Conservation (phyloP, 208 protist genomes). For the Crithidia sp. region DNA sequence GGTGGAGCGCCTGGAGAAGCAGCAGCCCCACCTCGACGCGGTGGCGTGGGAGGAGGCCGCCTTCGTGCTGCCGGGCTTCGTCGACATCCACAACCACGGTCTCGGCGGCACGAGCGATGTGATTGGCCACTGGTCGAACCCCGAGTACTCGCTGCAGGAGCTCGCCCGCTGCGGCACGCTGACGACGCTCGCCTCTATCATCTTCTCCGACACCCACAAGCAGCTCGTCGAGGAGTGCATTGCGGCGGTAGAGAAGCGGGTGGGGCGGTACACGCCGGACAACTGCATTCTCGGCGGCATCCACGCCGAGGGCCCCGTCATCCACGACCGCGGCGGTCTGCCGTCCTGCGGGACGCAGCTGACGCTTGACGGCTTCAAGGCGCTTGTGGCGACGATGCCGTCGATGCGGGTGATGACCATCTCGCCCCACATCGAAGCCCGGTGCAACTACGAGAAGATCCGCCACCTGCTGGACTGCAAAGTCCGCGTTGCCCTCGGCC, state of each 20-base stretch:
- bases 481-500: conserved; percentile 59
- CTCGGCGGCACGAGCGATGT: conserved; percentile 66
- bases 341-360: conserved; percentile 46
- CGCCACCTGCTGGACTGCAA: conserved; percentile 45
- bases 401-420: conserved; percentile 78
- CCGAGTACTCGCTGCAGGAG: conserved; percentile 64
- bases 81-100: conserved; percentile 84
- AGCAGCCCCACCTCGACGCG: conserved; percentile 15
- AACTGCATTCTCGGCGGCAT: conserved; percentile 71
- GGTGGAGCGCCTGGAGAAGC: conserved; percentile 16
- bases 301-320: conserved; percentile 73
- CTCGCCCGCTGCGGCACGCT: conserved; percentile 77
- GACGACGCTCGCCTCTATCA: conserved; percentile 65
- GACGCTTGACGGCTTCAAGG: conserved; percentile 43
- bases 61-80: conserved; percentile 74
- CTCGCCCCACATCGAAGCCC: conserved; percentile 60
- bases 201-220: conserved; percentile 68
- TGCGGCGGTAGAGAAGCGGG: conserved; percentile 43
- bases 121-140: conserved; percentile 72
- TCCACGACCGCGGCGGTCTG: conserved; percentile 68
- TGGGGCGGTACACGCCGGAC: conserved; percentile 43
- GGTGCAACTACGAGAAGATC: conserved; percentile 52
- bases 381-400: conserved; percentile 56
- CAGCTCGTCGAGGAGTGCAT: conserved; percentile 52
- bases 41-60: conserved; percentile 27